Percentiles rank a stretch among this genome's conserved stretches.
Evolutionary conservation across 73 alveolate species (phyloP).

Genomic region (Tetrahymena thermophila): DNA sequence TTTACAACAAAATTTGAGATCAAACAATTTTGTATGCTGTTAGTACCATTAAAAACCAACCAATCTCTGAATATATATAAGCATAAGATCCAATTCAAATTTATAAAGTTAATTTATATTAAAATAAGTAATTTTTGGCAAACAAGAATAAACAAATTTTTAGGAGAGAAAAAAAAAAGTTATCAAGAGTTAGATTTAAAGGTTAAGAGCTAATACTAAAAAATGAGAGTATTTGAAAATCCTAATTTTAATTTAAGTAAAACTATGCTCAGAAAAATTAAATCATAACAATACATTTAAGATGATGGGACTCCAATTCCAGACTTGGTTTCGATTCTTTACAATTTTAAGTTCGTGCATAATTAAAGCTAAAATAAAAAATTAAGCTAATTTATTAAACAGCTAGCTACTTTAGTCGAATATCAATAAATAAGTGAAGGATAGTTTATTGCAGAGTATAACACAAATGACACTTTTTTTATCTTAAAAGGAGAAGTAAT

Average conservation of each 20-base stretch:
- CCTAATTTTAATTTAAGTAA: not conserved
- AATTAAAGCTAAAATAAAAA: not conserved
- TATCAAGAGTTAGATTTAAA: not conserved
- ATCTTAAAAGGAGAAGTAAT: not conserved
- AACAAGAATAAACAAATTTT: too few species aligned
- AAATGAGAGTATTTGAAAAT: not conserved
- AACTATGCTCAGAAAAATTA: not conserved
- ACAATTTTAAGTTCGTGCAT: not conserved
- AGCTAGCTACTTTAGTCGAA: not conserved
- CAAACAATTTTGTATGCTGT: not conserved
- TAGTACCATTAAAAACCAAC: not conserved
- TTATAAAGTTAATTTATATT: not conserved
- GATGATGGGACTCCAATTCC: not conserved
- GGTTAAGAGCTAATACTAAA: not conserved
- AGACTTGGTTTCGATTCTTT: not conserved
- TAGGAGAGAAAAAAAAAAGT: too few species aligned
- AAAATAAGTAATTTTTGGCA: not conserved
- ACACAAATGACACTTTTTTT: not conserved
- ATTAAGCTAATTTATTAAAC: not conserved
- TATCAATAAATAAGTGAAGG: not conserved
- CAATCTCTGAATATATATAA: not conserved
- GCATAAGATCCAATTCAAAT: not conserved
- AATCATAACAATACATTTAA: not conserved
- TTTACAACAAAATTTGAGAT: not conserved
- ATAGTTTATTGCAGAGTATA: not conserved